Evolutionary conservation across 306 rosid species (phyloP), one percentile per base, ranked within the genome.

Genomic region (Elaeagnus macrophylla): DNA sequence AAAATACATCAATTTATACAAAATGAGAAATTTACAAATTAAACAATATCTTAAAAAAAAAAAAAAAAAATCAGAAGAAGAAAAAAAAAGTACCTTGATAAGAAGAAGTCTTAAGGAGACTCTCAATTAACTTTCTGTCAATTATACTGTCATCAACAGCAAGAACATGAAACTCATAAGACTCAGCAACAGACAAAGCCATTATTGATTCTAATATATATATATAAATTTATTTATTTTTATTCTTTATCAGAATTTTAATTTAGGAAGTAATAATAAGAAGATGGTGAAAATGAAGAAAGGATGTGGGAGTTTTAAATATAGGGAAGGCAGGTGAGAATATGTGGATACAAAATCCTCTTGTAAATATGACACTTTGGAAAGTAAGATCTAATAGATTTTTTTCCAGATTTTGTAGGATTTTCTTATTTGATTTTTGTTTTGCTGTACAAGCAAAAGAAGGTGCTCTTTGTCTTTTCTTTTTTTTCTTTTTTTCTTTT

Each of bases 141-240:
- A 89, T 60, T 6, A 75, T 38, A 63, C 89, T 79, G 20, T 89
- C 97, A 75, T 89, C 95, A 48, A 89, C 97, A 57, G 95, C 97
- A 72, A 89, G 59, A 52, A 89, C 95, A 67, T 85, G 97, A 44
- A 85, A 85, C 64, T 67, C 86, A 47, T 17, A 11, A 9, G 77
- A 20, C 43, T 78, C 78, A 10, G 73, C 32, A 25, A 25, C 52
- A 72, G 74, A 62, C 69, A 83, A 40, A 59, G 68, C 88, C 95
- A 89, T 89, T 32, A 50, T 44, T 49, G 9, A 25, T 2, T 25
- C 4, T 25, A 25, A 25, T 25, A 5, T n/a, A n/a, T n/a, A n/a
- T n/a, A n/a, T n/a, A n/a, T n/a, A n/a, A n/a, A n/a, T n/a, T n/a
- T n/a, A n/a, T 25, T 25, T 1, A 25, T 25, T 25, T 25, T 25